phyloP scores from a whole-genome alignment of 495 filamentous ascomycete species.

The Lineolata rhizophorae region DNA sequence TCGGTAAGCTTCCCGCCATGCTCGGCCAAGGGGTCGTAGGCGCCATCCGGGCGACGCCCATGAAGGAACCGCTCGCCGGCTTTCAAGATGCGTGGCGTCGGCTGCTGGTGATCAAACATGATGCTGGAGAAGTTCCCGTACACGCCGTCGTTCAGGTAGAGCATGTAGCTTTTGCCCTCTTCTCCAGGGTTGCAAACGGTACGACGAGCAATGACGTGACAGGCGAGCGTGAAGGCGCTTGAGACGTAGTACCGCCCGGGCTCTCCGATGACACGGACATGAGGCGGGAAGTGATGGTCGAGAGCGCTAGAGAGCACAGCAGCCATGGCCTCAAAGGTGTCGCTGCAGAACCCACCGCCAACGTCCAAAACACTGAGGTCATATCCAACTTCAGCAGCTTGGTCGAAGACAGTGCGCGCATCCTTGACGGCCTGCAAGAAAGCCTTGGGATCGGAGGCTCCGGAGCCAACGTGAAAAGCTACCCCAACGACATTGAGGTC shows the following conservation, averaged over 20 bases:
- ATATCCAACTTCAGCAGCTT: conserved; percentile 57
- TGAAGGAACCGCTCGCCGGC: conserved; percentile 26
- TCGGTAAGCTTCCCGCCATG: conserved; percentile 19
- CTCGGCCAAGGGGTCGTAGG: conserved; percentile 1
- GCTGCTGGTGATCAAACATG: conserved; percentile 96
- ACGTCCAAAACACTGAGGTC: conserved; percentile 77
- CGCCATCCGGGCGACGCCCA: conserved; percentile 6
- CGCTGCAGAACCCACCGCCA: conserved; percentile 74
- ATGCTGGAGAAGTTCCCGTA: conserved; percentile 98
- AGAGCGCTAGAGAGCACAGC: conserved; percentile 55
- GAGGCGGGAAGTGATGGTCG: conserved; percentile 67
- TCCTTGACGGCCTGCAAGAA: conserved; percentile 82
- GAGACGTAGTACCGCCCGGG: conserved; percentile 91
- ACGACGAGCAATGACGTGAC: conserved; percentile 88
- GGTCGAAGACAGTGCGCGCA: conserved; percentile 73
- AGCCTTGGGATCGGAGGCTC: conserved; percentile 70
- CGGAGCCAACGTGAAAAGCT: conserved; percentile 94
- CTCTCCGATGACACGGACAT: conserved; percentile 81
- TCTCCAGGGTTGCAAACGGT: conserved; percentile 35
- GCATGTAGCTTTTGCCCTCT: conserved; percentile 55
- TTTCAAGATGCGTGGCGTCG: conserved; percentile 58
- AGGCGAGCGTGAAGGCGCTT: conserved; percentile 78
- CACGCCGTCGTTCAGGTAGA: conserved; percentile 90
- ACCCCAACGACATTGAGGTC: conserved; percentile 90
- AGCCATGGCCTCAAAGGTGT: conserved; percentile 83